Evolutionary conservation across 225 moss, liverwort and hornwort species (phyloP).

Genomic region (Physcomitrellopsis africana): DNA sequence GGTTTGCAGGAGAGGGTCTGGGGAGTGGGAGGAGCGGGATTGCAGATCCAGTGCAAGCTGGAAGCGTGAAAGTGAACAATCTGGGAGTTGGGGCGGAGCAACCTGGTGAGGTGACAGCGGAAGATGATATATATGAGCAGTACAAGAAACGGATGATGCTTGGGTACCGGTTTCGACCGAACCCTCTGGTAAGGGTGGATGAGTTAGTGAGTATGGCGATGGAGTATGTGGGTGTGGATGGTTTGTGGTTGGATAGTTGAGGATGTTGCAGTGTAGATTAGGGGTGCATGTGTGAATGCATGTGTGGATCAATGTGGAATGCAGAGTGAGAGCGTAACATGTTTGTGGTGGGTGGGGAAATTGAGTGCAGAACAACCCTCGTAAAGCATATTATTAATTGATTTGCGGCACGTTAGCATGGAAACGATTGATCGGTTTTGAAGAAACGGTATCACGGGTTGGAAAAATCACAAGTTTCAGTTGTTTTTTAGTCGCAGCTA

Average conservation of each 20-base stretch:
- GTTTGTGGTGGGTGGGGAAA: slow-evolving; percentile 22
- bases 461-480: too few relatives aligned
- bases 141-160: slow-evolving; percentile 99
- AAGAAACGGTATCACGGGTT: too few relatives aligned
- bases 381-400: slow-evolving; percentile 91
- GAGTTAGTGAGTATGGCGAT: background rate
- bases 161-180: slow-evolving; percentile 93
- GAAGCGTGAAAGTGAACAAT: slow-evolving; percentile 93
- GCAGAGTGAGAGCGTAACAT: slow-evolving; percentile 13
- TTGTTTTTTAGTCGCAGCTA: too few relatives aligned
- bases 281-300: slow-evolving; percentile 2
- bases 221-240: background rate
- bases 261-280: slow-evolving; percentile 4
- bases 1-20: slow-evolving; percentile 88
- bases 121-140: slow-evolving; percentile 98
- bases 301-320: too few relatives aligned
- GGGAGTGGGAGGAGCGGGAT: slow-evolving; percentile 97
- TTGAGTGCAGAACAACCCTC: slow-evolving; percentile 87
- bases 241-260: background rate
- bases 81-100: slow-evolving; percentile 99
- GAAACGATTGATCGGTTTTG: too few relatives aligned
- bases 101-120: slow-evolving; percentile 98
- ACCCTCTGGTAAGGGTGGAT: slow-evolving; percentile 81
- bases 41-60: slow-evolving; percentile 96
- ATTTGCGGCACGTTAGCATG: background rate